These are phyloP conservation scores for Polychytrium aggregatum DNA, from an alignment of 192 early-diverging fungal genomes.

Conservation along the genomic window DNA sequence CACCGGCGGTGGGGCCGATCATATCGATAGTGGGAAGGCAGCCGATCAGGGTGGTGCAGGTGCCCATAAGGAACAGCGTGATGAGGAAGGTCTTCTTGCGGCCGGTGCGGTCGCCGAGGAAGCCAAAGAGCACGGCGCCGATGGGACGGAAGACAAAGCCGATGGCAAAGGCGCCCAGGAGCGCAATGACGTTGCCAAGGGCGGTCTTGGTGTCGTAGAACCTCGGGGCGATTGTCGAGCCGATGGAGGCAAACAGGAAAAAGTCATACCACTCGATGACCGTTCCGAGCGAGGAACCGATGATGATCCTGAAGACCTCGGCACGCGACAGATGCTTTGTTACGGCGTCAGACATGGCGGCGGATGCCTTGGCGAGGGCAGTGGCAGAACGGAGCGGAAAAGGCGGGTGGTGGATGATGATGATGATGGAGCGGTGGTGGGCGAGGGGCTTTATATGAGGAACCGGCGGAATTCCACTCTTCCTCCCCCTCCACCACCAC, in stretches of 20 bases:
- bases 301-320: too few relatives aligned
- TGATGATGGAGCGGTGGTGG: too few relatives aligned
- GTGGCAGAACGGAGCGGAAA: too few relatives aligned
- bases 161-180: conserved; percentile 14
- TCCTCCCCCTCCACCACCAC: too few relatives aligned
- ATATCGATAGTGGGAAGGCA: conserved; percentile 13
- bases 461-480: too few relatives aligned
- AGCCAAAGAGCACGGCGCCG: conserved; percentile 20
- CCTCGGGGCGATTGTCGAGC: conserved; percentile 3
- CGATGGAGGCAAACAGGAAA: conserved; percentile 17
- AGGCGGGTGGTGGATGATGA: too few relatives aligned
- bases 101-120: conserved; percentile 15
- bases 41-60: conserved; percentile 15
- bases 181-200: conserved; percentile 5
- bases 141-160: conserved; percentile 19
- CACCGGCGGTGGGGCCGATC: conserved; percentile 11
- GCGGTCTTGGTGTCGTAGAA: conserved; percentile 12
- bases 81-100: conserved; percentile 15
- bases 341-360: too few relatives aligned
- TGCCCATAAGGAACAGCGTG: conserved; percentile 16
- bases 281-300: conserved; percentile 3
- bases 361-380: too few relatives aligned
- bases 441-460: too few relatives aligned
- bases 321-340: too few relatives aligned
- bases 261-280: conserved; percentile 24